Percentiles rank a stretch among this genome's conserved stretches.
Conservation (phyloP, 2,329 filamentous ascomycete species). For the Trichoderma pleuroti region DNA sequence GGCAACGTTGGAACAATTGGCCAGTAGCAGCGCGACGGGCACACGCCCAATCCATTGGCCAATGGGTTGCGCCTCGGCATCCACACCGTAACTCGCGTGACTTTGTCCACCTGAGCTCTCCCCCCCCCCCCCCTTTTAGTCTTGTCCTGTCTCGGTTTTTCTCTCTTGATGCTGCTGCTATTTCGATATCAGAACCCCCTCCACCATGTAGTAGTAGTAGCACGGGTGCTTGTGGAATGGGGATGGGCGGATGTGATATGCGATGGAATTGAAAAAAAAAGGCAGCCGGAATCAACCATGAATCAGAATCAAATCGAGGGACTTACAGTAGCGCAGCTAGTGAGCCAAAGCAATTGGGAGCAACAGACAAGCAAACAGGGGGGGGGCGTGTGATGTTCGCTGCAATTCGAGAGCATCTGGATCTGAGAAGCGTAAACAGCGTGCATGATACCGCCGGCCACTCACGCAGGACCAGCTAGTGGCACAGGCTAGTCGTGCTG, state of each 20-base stretch:
- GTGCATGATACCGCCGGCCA: slow-evolving; percentile 8
- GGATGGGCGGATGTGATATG: not conserved
- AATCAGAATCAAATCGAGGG: not conserved
- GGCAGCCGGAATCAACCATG: not conserved
- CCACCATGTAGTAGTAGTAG: not conserved
- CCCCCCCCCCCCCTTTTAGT: not conserved
- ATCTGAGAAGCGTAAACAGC: slow-evolving; percentile 15
- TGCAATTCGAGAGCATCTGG: not conserved
- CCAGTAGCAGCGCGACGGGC: slow-evolving; percentile 9
- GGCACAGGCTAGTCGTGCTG: not conserved
- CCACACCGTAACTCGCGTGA: slow-evolving; percentile 19
- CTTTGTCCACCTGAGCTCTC: slow-evolving; percentile 15
- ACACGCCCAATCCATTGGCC: slow-evolving; percentile 15
- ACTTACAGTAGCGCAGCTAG: not conserved
- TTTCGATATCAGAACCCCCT: not conserved
- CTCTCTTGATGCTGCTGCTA: not conserved
- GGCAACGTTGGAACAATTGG: slow-evolving; percentile 11
- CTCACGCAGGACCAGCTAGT: slow-evolving; percentile 1
- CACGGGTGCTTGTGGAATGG: not conserved
- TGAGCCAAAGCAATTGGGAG: not conserved
- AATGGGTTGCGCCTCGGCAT: slow-evolving; percentile 18
- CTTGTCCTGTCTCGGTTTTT: not conserved
- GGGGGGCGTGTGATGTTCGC: not conserved
- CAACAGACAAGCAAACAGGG: not conserved
- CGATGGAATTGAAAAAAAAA: not conserved